Base-by-base conservation (phyloP, 78 protist genomes). In the Dictyostelium intermedium region DNA sequence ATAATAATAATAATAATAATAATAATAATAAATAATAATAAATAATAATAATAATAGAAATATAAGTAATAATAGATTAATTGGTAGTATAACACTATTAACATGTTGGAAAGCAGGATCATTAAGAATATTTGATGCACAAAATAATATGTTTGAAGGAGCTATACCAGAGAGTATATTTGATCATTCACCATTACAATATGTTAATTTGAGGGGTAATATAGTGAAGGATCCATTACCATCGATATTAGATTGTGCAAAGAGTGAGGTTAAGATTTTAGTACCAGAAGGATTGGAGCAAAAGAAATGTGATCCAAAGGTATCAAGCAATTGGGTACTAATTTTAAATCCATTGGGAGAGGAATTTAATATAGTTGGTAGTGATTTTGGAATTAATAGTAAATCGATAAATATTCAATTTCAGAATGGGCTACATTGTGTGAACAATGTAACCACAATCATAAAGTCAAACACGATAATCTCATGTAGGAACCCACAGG, bases 61-160 rank as follows among this genome's bases (percentile, higher is more conserved):
- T 60, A n/a, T 82, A n/a, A 82, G 86, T 56, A 30, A 82, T 60
- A 82, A 82, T 82, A 50, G 74, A 82, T 34, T 82, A n/a, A 56
- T 82, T 34, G 86, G 74, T 45, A 82, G 25, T 60, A 56, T 27
- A 35, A 5, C 84, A 79, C 60, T 32, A 32, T 56, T 43, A 82
- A 39, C 86, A 82, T 56, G 61, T 35, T 82, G 86, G 86, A 82
- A 82, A 60, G 37, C 86, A 82, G 60, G 82, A 41, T 77, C 35
- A 6, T 56, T 82, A 82, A 60, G 35, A 30, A 35, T 20, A 20
- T 30, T 82, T 23, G 86, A 82, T 82, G 74, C 53, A 20, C 34
- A 82, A 14, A 34, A 50, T 35, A 82, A 82, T 82, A 18, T 23
- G 66, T 82, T 82, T 50, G n/a, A 16, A 14, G 86, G 86, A 2